A percentile compares a stretch with the other conserved stretches of the same genome.
These are phyloP conservation scores for Capsicum chinense DNA, from an alignment of 257 asterid species.

Conservation along the genomic window DNA sequence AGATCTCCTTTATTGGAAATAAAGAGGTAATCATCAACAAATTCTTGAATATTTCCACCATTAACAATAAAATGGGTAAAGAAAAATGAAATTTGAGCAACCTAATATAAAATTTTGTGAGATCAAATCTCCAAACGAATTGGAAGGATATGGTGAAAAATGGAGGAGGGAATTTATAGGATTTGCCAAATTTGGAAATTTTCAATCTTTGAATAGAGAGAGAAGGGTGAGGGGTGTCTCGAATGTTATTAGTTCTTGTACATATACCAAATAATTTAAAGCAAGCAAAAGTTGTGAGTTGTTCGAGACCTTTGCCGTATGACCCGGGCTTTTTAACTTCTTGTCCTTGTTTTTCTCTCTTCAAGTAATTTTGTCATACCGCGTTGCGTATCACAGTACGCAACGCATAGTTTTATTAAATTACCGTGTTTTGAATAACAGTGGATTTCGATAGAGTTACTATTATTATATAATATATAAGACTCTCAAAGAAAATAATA, in stretches of 20 bases:
- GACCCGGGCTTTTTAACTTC: neutral
- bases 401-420: no score
- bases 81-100: neutral
- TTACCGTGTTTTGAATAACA: no score
- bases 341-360: conserved; percentile 6
- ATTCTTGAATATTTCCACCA: conserved; percentile 39
- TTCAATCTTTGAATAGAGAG: neutral
- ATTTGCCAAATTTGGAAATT: neutral
- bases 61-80: conserved; percentile 30
- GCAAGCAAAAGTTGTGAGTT: neutral
- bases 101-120: neutral
- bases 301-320: neutral
- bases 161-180: neutral
- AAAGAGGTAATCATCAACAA: conserved; percentile 39
- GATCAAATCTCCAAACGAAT: neutral
- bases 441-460: no score
- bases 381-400: no score
- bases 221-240: neutral
- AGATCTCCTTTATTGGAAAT: conserved; percentile 36
- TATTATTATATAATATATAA: no score
- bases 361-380: neutral
- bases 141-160: neutral
- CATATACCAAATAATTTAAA: no score
- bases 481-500: neutral
- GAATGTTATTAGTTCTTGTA: no score